Evolutionary conservation across 192 early-diverging fungal species (phyloP).

Genomic region (Borealophlyctis nickersoniae): DNA sequence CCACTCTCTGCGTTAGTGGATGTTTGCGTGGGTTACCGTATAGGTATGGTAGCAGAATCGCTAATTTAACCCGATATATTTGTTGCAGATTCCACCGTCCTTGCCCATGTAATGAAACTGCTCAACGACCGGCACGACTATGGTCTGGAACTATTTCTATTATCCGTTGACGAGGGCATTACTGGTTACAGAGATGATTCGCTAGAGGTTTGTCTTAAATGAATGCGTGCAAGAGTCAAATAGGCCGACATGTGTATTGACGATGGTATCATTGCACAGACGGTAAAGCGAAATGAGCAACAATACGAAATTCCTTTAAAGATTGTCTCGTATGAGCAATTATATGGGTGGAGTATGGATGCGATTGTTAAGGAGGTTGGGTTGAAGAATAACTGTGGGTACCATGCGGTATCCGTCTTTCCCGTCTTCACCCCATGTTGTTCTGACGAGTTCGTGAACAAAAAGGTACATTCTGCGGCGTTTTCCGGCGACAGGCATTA

Average conservation of each 20-base stretch:
- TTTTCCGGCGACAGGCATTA: slow-evolving; percentile 94
- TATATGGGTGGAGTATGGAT: slow-evolving; percentile 99
- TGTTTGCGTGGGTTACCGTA: too few relatives aligned
- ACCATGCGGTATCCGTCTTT: slow-evolving; percentile 5
- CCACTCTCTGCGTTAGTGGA: too few relatives aligned
- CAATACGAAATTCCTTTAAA: slow-evolving; percentile 92
- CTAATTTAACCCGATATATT: neutral
- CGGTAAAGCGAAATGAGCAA: slow-evolving; percentile 91
- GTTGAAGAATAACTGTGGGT: slow-evolving; percentile 88
- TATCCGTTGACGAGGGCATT: slow-evolving; percentile 98
- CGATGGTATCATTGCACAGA: slow-evolving; percentile 30
- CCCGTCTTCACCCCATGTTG: too few relatives aligned
- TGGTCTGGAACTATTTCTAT: slow-evolving; percentile 83
- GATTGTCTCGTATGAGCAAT: slow-evolving; percentile 90
- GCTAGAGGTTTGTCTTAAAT: slow-evolving; percentile 54
- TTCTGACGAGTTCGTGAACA: neutral
- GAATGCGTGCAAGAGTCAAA: neutral
- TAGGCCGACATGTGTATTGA: neutral
- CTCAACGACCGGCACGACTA: slow-evolving; percentile 92
- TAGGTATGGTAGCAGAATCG: too few relatives aligned
- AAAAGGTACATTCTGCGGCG: slow-evolving; percentile 87
- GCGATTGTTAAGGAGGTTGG: slow-evolving; percentile 91
- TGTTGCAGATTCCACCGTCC: slow-evolving; percentile 85
- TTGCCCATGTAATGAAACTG: slow-evolving; percentile 90
- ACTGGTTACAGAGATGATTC: slow-evolving; percentile 97